A percentile compares a stretch with the other conserved stretches of the same genome.
phyloP scores from a whole-genome alignment of 306 rosid genomes.

The barrel medic (Medicago truncatula) region DNA sequence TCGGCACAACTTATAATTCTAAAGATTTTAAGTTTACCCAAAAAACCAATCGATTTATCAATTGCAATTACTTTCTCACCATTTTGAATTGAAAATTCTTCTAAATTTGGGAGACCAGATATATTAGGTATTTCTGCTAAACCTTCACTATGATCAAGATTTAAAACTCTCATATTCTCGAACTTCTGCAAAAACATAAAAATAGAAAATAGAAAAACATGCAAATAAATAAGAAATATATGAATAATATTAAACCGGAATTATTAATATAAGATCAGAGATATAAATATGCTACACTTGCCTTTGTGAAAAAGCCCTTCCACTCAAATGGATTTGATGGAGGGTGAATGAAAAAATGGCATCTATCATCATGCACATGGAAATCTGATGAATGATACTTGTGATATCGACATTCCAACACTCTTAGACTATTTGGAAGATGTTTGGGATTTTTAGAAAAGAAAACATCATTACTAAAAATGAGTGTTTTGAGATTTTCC shows the following conservation, averaged over 20 bases:
- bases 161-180: not conserved
- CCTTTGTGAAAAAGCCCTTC: not conserved
- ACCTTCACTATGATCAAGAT: rapidly evolving
- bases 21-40: no score
- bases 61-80: not conserved
- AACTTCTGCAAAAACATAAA: not conserved
- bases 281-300: not conserved
- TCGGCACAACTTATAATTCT: no score
- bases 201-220: not conserved
- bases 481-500: not conserved
- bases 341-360: no score
- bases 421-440: slow-evolving; percentile 18
- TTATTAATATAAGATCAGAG: not conserved
- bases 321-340: not conserved
- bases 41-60: no score
- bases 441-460: not conserved
- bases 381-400: no score
- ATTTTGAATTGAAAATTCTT: not conserved
- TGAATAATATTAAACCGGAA: not conserved
- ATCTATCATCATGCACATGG: no score
- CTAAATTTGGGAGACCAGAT: not conserved
- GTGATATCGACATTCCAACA: not conserved
- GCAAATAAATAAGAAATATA: not conserved
- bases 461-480: rapidly evolving
- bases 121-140: not conserved